These are phyloP conservation scores for Solanum raphanifolium DNA, from an alignment of 257 asterid species.

Conservation along the genomic window DNA sequence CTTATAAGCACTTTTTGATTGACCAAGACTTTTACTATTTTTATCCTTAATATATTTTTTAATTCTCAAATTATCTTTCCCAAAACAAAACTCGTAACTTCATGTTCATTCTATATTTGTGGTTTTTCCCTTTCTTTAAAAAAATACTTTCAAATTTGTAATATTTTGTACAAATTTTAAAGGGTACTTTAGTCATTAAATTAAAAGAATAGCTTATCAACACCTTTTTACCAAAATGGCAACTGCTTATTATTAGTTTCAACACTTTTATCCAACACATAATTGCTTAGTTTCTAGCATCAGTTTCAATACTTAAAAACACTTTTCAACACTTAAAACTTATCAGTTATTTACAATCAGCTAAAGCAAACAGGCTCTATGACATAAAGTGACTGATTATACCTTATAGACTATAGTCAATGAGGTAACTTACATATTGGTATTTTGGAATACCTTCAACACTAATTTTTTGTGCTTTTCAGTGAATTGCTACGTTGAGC, in stretches of 20 bases:
- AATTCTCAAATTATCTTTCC: neutral
- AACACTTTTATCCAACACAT: neutral
- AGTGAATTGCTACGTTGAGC: neutral
- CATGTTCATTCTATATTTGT: neutral
- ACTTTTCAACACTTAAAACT: neutral
- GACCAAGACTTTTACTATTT: neutral
- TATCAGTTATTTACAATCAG: neutral
- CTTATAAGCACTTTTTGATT: neutral
- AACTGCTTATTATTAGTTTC: neutral
- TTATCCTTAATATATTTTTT: neutral
- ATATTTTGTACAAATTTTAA: neutral
- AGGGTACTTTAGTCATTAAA: neutral
- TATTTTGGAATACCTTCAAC: neutral
- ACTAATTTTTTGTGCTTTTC: neutral
- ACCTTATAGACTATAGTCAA: neutral
- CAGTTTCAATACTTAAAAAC: neutral
- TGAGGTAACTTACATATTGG: neutral
- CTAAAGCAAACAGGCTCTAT: neutral
- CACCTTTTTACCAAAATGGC: neutral
- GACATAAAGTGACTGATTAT: neutral
- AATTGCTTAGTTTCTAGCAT: neutral
- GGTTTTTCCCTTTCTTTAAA: neutral
- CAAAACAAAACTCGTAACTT: neutral
- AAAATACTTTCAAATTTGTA: neutral
- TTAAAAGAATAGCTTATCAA: neutral